Percentiles rank a stretch among this genome's conserved stretches.
These are phyloP conservation scores for apple (Malus domestica) DNA, from an alignment of 306 rosid species.

Conservation along the genomic window DNA sequence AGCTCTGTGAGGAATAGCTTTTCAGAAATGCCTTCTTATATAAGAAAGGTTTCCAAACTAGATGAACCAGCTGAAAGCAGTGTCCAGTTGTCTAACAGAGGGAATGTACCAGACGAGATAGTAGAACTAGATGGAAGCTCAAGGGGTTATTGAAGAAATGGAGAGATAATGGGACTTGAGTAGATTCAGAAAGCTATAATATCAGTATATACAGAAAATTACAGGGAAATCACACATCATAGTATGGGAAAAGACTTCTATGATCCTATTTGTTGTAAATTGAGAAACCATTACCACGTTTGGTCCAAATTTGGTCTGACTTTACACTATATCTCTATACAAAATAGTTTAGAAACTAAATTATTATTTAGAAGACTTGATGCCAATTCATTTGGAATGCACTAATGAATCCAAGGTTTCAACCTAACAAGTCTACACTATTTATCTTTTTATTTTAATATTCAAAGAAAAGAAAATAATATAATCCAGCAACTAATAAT, in stretches of 20 bases:
- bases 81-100: neutral
- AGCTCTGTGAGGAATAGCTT: conserved; percentile 17
- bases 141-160: neutral
- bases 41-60: neutral
- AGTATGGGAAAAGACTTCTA: neutral
- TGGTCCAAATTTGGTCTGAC: neutral
- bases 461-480: no score
- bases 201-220: neutral
- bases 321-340: neutral
- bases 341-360: neutral
- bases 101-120: conserved; percentile 6
- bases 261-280: neutral
- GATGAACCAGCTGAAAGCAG: neutral
- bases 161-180: neutral
- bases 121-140: conserved; percentile 5
- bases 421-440: neutral
- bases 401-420: neutral
- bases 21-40: conserved; percentile 3
- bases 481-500: no score
- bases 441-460: no score
- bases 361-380: neutral
- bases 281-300: neutral
- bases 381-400: neutral
- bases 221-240: neutral
- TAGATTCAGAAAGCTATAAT: neutral